Base-by-base conservation (phyloP, 108 stramenopile species). In the Cyclotella kingstonii region DNA sequence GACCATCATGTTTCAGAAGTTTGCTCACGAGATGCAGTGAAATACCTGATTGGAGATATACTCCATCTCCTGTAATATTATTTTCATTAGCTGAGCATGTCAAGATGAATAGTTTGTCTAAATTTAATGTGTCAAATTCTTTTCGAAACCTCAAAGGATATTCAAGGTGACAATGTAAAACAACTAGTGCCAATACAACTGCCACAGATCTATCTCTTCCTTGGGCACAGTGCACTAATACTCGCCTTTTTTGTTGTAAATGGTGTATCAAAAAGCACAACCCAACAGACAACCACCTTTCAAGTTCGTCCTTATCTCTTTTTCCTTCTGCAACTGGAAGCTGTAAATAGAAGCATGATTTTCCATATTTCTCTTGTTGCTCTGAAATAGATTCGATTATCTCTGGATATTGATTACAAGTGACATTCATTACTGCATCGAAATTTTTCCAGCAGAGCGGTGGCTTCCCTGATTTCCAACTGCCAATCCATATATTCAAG, bases 181-280 rank as follows among this genome's bases (percentile, higher is more conserved):
- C 40, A 14, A 81, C 57, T 4, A 76, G 38, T 22, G 83, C 81
- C 69, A 88, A 51, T 0, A 66, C 84, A 7, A 91, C 60, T 28
- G 85, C 90, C 22, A 91, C 90, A 11, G 83, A 83, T 28, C 85
- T 83, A 76, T 91, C 90, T 60, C 70, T 79, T 2, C 90, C 90
- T 58, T 91, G 86, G 50, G 84, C 84, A 57, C 90, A 84, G 58
- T 91, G 85, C 0, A 91, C 77, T 41, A 91, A 56, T 11, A 88
- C 75, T 19, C 84, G 59, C 22, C 78, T 23, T 5, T 52, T 58
- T 23, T 53, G 41, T 45, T 63, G 33, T 8, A 77, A 28, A 54
- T 86, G 83, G 28, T 64, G 54, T 11, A 72, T 54, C 1, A 80
- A n/a, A 70, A 88, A 91, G 1, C 28, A 51, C 19, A 91, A 55